Evolutionary conservation across 2,329 filamentous ascomycete species (phyloP).

Genomic region (Sporothrix brunneoviolacea): DNA sequence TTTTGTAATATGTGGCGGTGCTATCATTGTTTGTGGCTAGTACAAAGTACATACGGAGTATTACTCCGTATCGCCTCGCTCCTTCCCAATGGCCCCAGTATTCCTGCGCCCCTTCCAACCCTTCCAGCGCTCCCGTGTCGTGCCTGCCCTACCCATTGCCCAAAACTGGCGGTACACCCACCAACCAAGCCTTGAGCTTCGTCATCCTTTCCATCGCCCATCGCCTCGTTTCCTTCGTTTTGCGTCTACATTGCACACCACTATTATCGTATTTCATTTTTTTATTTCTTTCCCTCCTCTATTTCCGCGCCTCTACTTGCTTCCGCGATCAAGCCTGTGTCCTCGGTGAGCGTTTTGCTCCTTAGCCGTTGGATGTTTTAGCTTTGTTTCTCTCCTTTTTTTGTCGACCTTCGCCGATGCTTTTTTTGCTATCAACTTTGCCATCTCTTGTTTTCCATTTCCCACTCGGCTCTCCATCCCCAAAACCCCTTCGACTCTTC

Average conservation of each 20-base stretch:
- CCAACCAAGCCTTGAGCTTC: constrained; percentile 14
- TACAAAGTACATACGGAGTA: too few species aligned
- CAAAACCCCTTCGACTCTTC: not conserved
- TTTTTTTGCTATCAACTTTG: not conserved
- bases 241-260: constrained; percentile 7
- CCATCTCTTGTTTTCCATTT: not conserved
- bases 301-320: not conserved
- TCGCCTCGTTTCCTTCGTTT: constrained; percentile 2
- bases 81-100: too few species aligned
- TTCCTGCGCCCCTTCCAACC: too few species aligned
- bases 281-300: not conserved
- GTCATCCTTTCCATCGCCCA: constrained; percentile 13
- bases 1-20: too few species aligned
- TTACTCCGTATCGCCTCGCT: too few species aligned
- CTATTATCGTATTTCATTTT: not conserved
- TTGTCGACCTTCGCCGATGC: not conserved
- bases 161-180: not conserved
- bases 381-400: constrained; percentile 12
- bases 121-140: not conserved
- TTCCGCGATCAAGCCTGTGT: constrained; percentile 4
- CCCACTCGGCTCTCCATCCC: not conserved
- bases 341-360: not conserved
- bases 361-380: constrained; percentile 8
- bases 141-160: not conserved
- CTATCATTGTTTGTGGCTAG: too few species aligned